Evolutionary conservation across 306 rosid species (phyloP).

Genomic region (Nissolia schottii): DNA sequence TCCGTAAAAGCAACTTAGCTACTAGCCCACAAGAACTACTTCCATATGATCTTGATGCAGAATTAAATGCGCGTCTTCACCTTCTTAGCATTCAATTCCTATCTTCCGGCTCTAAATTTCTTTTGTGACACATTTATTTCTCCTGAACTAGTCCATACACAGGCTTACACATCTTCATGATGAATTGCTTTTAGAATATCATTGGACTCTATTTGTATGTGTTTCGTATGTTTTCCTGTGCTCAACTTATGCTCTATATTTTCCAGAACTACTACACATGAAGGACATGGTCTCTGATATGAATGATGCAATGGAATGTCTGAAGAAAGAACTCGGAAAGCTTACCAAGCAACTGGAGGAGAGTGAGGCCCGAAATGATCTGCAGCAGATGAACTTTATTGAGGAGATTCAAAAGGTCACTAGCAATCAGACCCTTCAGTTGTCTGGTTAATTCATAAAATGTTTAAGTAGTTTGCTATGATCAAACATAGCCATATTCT

Average conservation of each 20-base stretch:
- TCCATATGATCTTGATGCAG: background rate
- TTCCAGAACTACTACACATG: slow-evolving; percentile 16
- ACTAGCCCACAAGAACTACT: background rate
- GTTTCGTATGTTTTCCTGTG: background rate
- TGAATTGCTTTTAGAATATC: background rate
- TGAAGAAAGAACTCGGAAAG: slow-evolving; percentile 14
- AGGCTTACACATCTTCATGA: background rate
- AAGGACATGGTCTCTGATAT: slow-evolving; percentile 1
- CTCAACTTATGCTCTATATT: background rate
- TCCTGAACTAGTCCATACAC: background rate
- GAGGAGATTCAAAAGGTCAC: slow-evolving; percentile 33
- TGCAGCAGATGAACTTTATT: background rate
- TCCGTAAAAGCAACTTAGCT: background rate
- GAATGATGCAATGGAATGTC: slow-evolving; percentile 20
- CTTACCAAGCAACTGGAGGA: slow-evolving; percentile 13
- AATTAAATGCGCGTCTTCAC: background rate
- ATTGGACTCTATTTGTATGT: background rate
- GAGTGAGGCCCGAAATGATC: slow-evolving; percentile 15
- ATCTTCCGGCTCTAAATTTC: background rate
- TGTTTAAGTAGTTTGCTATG: background rate
- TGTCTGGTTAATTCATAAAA: background rate
- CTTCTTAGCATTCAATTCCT: background rate
- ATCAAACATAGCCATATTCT: background rate
- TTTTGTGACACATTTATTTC: background rate
- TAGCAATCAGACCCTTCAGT: background rate